Conservation (phyloP, 768 basidiomycete genomes). For the Mycena kentingensis region DNA sequence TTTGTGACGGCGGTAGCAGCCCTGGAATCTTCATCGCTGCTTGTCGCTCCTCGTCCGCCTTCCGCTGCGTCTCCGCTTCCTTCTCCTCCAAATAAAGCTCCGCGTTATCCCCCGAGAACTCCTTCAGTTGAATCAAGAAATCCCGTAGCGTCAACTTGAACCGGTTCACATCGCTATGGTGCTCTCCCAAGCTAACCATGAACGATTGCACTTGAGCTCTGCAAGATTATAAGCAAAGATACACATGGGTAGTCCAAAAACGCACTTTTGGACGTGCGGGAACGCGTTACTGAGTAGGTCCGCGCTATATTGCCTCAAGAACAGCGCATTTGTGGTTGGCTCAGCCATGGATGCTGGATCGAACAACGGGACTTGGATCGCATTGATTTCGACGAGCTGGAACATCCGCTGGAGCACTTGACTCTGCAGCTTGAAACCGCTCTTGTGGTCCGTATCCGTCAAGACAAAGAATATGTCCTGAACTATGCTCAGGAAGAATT, state of each 20-base stretch:
- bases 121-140: conserved; percentile 97
- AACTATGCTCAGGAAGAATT: conserved; percentile 89
- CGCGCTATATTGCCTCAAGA: conserved; percentile 83
- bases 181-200: conserved; percentile 65
- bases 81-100: conserved; percentile 95
- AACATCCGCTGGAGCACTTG: conserved; percentile 91
- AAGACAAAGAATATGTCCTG: conserved; percentile 98
- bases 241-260: conserved; percentile 10
- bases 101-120: conserved; percentile 93
- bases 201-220: conserved; percentile 77
- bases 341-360: conserved; percentile 75
- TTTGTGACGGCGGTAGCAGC: conserved; percentile 92
- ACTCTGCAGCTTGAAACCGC: conserved; percentile 95
- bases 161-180: conserved; percentile 77
- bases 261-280: conserved; percentile 87
- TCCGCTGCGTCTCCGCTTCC: conserved; percentile 78
- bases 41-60: conserved; percentile 82
- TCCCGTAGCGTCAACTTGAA: conserved; percentile 96
- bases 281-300: conserved; percentile 87
- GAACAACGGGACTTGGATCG: conserved; percentile 81
- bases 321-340: conserved; percentile 74
- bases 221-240: conserved; percentile 17
- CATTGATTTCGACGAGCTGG: conserved; percentile 82
- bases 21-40: conserved; percentile 95
- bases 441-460: conserved; percentile 98